Conservation (phyloP, 768 basidiomycete species). For the Termitomyces sp. region DNA sequence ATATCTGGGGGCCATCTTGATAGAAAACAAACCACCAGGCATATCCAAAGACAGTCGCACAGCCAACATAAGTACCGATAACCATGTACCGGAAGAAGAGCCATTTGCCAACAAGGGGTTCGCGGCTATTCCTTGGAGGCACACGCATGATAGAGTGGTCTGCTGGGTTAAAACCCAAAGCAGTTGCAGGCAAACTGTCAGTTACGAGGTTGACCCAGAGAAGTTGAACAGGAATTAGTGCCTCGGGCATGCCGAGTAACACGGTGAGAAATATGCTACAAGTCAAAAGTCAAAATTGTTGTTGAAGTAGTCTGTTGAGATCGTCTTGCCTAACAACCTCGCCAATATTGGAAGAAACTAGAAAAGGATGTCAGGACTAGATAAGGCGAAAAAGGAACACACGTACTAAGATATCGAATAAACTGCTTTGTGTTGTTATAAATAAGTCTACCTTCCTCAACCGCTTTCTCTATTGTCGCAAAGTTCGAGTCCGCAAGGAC, state of each 20-base stretch:
- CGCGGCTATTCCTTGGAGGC: conserved; percentile 84
- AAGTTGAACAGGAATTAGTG: conserved; percentile 94
- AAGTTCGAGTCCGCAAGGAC: conserved; percentile 97
- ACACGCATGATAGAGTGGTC: conserved; percentile 97
- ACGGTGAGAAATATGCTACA: conserved; percentile 92
- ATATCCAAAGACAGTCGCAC: conserved; percentile 94
- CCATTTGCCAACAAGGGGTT: conserved; percentile 91
- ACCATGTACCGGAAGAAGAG: conserved; percentile 95
- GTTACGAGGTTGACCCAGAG: conserved; percentile 99
- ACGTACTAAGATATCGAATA: conserved; percentile 93
- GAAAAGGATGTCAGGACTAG: conserved; percentile 1
- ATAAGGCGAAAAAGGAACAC: not conserved
- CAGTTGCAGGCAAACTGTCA: conserved; percentile 93
- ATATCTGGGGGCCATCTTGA: conserved; percentile 84
- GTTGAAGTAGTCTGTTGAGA: not conserved
- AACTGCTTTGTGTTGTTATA: conserved; percentile 99
- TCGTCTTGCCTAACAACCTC: conserved; percentile 72
- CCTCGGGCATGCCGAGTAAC: conserved; percentile 98
- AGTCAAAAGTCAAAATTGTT: conserved; percentile 15
- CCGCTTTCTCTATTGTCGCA: conserved; percentile 92
- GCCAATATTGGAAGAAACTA: conserved; percentile 94
- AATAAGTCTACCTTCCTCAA: conserved; percentile 95
- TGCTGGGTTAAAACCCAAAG: conserved; percentile 95
- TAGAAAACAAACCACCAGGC: conserved; percentile 99
- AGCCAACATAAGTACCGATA: conserved; percentile 90